Base-by-base conservation (phyloP, 805 yeast species). In the Gaillardinia entomophila region DNA sequence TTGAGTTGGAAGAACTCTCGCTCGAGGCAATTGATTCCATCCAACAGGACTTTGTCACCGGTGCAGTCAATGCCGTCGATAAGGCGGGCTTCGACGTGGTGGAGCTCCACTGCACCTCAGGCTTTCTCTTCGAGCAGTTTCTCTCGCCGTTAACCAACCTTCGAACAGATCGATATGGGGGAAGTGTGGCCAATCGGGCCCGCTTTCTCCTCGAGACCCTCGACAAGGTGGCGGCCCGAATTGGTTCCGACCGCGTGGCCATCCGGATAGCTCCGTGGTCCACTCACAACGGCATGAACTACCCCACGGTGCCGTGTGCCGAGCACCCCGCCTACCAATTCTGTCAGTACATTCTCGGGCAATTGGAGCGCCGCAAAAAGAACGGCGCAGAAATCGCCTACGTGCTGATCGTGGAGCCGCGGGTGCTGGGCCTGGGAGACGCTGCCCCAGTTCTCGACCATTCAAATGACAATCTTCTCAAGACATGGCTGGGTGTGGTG, bases 401-500 rank as follows among this genome's bases (percentile, higher is more conserved):
- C 32, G 33, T 66, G 12, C 60, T 61, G 26, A 24, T 60, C 3
- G 53, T 58, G 12, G 71, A 60, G 38, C 22, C 22, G 6, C 22
- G 22, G 22, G 22, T 19, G 10, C 37, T 60, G 20, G 43, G 26
- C 4, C 15, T 12, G 4, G 43, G 43, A 4, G 46, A 44, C 15
- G 31, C 26, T 13, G 46, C 42, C 17, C 33, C 33, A 22, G 18
- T 18, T 4, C 37, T 39, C 31, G 52, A 49, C 33, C 52, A 53
- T 23, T 40, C 53, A 17, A 65, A 64, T 38, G 66, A 63, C 12
- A 67, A 61, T 35, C 55, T 53, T 14, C 58, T 53, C 37, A 45
- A 60, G 12, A 54, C 68, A 34, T 73, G 72, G 73, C 58, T 55
- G 38, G 77, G 77, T 32, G 46, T 50, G 20, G 38, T 71, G 14